These are phyloP conservation scores for Cercophora newfieldiana DNA, from an alignment of 495 filamentous ascomycete species.

Conservation along the genomic window DNA sequence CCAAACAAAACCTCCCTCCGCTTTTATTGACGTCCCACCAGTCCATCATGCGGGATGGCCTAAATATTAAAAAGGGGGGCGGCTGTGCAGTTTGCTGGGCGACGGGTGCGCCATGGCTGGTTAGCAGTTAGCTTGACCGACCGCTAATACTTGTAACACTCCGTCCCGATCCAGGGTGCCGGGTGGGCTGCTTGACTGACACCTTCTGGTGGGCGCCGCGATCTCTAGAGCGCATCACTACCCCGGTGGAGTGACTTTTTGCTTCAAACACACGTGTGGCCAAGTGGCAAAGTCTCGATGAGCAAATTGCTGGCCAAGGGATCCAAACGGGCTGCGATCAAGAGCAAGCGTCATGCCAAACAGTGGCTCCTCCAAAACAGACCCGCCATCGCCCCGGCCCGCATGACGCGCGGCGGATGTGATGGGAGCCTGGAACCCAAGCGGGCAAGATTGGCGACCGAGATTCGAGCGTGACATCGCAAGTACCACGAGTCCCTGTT, in stretches of 20 bases:
- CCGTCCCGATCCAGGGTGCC: not conserved
- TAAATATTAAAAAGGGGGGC: no score
- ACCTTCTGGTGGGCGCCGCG: not conserved
- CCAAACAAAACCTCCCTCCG: not conserved
- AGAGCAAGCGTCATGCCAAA: no score
- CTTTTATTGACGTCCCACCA: not conserved
- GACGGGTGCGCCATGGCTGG: not conserved
- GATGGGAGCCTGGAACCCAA: not conserved
- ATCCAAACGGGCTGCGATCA: not conserved
- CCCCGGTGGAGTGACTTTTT: not conserved
- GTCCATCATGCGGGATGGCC: not conserved
- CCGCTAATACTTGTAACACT: not conserved
- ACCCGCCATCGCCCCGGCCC: not conserved
- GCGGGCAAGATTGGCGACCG: constrained; percentile 10
- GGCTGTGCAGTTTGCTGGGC: not conserved
- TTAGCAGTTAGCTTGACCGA: not conserved
- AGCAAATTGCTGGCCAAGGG: not conserved
- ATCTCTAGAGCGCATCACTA: not conserved
- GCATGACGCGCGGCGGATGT: not conserved
- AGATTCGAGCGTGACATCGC: not conserved
- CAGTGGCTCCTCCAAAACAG: not conserved
- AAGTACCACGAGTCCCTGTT: no score
- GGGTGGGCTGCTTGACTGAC: not conserved
- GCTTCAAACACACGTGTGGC: not conserved
- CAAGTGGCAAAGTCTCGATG: not conserved